Base-by-base conservation (phyloP, 495 filamentous ascomycete genomes). In the Bacidia gigantensis region DNA sequence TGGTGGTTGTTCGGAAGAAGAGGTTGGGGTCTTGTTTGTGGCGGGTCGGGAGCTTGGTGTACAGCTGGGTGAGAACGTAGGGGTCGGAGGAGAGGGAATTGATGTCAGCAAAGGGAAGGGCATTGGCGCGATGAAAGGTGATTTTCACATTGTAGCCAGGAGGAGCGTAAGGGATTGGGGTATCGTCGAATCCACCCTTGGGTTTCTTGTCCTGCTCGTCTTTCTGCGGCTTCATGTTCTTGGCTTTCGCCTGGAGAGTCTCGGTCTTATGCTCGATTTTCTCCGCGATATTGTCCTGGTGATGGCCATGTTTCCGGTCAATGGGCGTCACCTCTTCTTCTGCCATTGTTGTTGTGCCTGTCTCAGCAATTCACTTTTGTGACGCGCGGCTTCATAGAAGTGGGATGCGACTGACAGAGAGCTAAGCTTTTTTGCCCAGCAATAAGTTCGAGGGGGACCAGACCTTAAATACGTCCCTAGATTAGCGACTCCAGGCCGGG, bases 71-170 rank as follows among this genome's bases (percentile, higher is more conserved):
- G 10, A 71, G 62, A 11, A 95, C 66, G 63, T 82, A 97, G 2
- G 90, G 90, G 65, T 97, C 90, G 2, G 87, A 87, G 12, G 88
- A 82, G 56, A 83, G 71, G 14, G 80, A 72, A 58, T 77, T 74
- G 47, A 93, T 70, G 65, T 97, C 90, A 40, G 81, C 86, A 53
- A 86, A 73, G 11, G 90, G 89, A 12, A 97, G 76, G 58, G 90
- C 82, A 42, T 69, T 72, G 1, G 87, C 89, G 21, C 79, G 76
- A 63, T 89, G 83, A 63, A 97, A 88, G 45, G 80, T 89, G 62
- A 97, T 80, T 58, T 83, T 83, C 56, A 97, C 61, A 1, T 86
- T 93, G 65, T 86, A 94, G 12, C 88, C 88, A 14, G 77, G 77
- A 17, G 80, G 79, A 1, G 79, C 80, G 52, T 72, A 64, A 1